These are phyloP conservation scores for Globisporangium radiosum DNA, from an alignment of 352 stramenopile species.

Conservation along the genomic window DNA sequence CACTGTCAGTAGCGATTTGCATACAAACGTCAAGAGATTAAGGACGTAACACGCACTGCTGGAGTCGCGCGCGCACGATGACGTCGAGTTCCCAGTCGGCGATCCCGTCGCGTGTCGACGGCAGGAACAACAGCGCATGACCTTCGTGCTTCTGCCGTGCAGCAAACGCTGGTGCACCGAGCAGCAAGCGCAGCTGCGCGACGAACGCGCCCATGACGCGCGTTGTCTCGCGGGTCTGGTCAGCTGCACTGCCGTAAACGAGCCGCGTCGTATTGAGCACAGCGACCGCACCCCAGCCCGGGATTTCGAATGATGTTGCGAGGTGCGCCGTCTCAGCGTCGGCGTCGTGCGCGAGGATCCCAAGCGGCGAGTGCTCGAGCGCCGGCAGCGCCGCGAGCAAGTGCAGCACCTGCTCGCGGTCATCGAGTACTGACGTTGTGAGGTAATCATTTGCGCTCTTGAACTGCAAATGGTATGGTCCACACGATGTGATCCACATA, in stretches of 20 bases:
- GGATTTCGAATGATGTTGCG: slow-evolving; percentile 64
- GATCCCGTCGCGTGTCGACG: slow-evolving; percentile 42
- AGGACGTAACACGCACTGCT: slow-evolving; percentile 18
- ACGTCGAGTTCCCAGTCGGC: slow-evolving; percentile 72
- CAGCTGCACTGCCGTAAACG: background rate
- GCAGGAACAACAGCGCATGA: slow-evolving; percentile 25
- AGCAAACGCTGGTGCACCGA: slow-evolving; percentile 51
- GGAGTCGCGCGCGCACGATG: slow-evolving; percentile 36
- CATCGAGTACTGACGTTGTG: slow-evolving; percentile 49
- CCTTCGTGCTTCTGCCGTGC: slow-evolving; percentile 22
- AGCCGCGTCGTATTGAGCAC: slow-evolving; percentile 37
- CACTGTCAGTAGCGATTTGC: background rate
- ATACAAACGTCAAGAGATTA: background rate
- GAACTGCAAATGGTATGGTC: slow-evolving; percentile 30
- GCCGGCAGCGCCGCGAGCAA: slow-evolving; percentile 69
- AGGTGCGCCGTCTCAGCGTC: slow-evolving; percentile 9
- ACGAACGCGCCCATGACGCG: slow-evolving; percentile 70
- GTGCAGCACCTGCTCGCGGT: slow-evolving; percentile 70
- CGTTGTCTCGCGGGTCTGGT: slow-evolving; percentile 21
- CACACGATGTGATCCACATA: background rate
- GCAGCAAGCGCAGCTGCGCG: slow-evolving; percentile 47
- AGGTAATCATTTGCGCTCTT: slow-evolving; percentile 76
- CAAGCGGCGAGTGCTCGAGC: slow-evolving; percentile 37
- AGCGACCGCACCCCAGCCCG: slow-evolving; percentile 55
- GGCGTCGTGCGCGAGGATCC: slow-evolving; percentile 27